Conservation (phyloP, 345 rosid genomes). For the Eucalyptus microcorys region DNA sequence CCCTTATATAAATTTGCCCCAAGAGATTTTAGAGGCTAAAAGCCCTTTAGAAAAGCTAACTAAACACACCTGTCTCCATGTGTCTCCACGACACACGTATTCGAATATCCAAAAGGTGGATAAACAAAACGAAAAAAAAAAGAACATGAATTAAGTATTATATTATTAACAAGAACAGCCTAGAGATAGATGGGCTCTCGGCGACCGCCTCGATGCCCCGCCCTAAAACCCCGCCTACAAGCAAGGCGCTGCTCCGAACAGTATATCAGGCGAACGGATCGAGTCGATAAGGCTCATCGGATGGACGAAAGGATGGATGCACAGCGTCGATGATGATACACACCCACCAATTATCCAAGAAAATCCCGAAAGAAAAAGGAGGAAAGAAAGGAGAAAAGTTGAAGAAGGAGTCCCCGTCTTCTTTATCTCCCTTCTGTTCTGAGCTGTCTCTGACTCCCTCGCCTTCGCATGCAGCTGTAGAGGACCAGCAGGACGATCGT, state of each 20-base stretch:
- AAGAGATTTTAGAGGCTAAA: fast-evolving
- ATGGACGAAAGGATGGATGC: neutral
- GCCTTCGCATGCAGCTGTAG: neutral
- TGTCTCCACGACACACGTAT: neutral
- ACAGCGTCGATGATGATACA: neutral
- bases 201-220: neutral
- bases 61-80: neutral
- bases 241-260: neutral
- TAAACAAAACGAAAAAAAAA: neutral
- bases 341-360: neutral
- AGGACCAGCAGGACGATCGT: neutral
- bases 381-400: neutral
- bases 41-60: too few species aligned
- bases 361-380: neutral
- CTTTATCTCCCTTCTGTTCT: neutral
- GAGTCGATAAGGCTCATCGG: neutral
- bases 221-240: conserved; percentile 11
- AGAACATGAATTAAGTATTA: neutral
- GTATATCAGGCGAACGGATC: neutral
- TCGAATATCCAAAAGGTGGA: neutral
- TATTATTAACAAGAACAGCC: neutral
- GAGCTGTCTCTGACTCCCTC: neutral
- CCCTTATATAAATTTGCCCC: fast-evolving
- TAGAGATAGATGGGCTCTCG: neutral
- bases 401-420: neutral